Percentiles rank a stretch among this genome's conserved stretches.
These are phyloP conservation scores for Pythium guiyangense DNA, from an alignment of 352 stramenopile species.

Conservation along the genomic window DNA sequence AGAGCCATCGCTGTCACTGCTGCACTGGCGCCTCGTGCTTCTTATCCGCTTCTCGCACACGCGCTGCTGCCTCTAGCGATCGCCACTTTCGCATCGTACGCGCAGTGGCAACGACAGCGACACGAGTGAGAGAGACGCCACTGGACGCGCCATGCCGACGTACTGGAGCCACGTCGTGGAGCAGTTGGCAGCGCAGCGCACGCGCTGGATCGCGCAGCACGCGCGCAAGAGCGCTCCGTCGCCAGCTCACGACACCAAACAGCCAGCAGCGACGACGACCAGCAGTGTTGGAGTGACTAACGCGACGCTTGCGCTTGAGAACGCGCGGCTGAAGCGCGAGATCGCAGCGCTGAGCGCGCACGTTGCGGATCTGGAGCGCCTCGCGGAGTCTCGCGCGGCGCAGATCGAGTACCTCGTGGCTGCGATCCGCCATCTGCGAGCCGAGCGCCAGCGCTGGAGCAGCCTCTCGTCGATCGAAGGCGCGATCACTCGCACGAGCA, in stretches of 20 bases:
- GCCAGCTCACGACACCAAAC: too few relatives aligned
- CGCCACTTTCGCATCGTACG: too few relatives aligned
- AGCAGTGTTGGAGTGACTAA: background rate
- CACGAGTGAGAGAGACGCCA: background rate
- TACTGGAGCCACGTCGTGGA: slow-evolving; percentile 9
- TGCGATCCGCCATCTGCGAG: slow-evolving; percentile 1
- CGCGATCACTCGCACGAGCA: background rate
- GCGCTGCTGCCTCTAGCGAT: too few relatives aligned
- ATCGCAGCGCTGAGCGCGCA: background rate
- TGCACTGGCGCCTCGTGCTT: too few relatives aligned
- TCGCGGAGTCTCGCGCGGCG: background rate
- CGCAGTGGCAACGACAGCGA: too few relatives aligned
- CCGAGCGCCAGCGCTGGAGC: slow-evolving; percentile 4
- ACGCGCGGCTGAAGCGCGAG: slow-evolving; percentile 7
- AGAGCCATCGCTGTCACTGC: too few relatives aligned
- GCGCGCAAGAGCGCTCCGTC: background rate
- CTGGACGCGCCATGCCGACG: slow-evolving; percentile 1
- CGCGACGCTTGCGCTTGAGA: background rate
- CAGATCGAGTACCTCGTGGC: slow-evolving; percentile 8
- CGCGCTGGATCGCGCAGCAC: slow-evolving; percentile 4
- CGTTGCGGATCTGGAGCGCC: background rate
- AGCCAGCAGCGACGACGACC: background rate
- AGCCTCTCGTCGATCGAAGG: slow-evolving; percentile 5
- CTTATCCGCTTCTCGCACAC: too few relatives aligned
- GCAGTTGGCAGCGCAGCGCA: slow-evolving; percentile 5